Base-by-base conservation (phyloP, 306 rosid genomes). In the Vigna reflexopilosa region DNA sequence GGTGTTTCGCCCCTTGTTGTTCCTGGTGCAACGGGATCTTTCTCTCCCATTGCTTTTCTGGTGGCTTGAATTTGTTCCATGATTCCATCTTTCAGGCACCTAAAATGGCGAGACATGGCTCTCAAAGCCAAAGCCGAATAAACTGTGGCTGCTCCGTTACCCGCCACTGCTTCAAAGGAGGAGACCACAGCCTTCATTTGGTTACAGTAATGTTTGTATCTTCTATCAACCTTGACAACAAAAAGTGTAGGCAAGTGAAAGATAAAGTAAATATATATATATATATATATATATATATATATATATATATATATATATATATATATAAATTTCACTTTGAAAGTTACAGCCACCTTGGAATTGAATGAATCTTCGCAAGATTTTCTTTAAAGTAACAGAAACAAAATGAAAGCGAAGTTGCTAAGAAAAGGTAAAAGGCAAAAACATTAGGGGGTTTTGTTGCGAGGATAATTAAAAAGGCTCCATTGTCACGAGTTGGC, bases 121-220 rank as follows among this genome's bases (percentile, higher is more conserved):
- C 79, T 91, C 19, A 91, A 74, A 0, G 99, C 99, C 84, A 96
- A 55, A 12, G 93, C 89, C 0, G 99, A 88, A 89, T 96, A 96
- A 11, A 93, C 99, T 1, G 55, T 80, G 8, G 98, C 98, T 0
- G 98, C 90, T 0, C 96, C 98, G 1, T 56, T 40, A 0, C 99
- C 99, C 0, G 97, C 99, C 77, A 87, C 91, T 0, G 87, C 93
- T 74, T 96, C 99, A 9, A 96, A 96, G 0, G 94, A 73, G 0
- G 92, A 81, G 9, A 89, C 96, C 74, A 96, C 98, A 0, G 70
- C 89, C 88, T 84, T 96, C 99, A 96, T 96, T 67, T 96, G 97
- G 47, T 90, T 90, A 22, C 97, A 79, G 72, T 96, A 96, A 85
- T 93, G 83, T 84, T 76, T 93, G 91, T 96, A 93, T 80, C 98